Evolutionary conservation across 345 rosid genomes (phyloP), one percentile per base, ranked within the genome.

Genomic region (Dipteronia dyeriana): DNA sequence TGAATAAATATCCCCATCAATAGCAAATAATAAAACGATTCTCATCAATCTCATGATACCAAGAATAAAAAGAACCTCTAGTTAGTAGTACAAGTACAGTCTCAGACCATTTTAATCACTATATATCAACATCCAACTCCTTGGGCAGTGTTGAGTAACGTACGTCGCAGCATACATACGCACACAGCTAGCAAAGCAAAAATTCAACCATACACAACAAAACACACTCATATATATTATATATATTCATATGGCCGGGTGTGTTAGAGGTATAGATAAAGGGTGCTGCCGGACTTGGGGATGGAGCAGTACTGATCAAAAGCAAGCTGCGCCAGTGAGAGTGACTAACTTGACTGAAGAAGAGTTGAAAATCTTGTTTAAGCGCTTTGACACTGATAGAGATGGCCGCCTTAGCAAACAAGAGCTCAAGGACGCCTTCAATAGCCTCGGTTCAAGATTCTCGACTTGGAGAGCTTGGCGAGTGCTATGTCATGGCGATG

Each of bases 371-470:
- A 25, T 19, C 19, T 3, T 66, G n/a, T 66, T 83, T n/a, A 16
- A 1, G 70, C 45, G 54, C 13, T 70, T 9, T 41, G 86, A 80
- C 62, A 8, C 54, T 2, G 7, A 83, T 69, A 9, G 70, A 16
- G 81, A 83, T 41, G 75, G 81, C 20, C 79, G 38, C 14, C 79
- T 80, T 4, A 77, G 75, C 79, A 57, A 38, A 29, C 43, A 80
- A 60, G 83, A 83, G 61, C 83, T 80, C 8, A 41, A 14, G 16
- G 19, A 77, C 2, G 86, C 79, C 57, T 80, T 80, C 51, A 3
- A 38, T 2, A 14, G 51, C 57, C 34, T 80, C 8, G 81, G 81
- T 51, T 77, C 81, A 0, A 67, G 66, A 7, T 31, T 66, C 56
- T 73, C 83, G 3, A 64, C 38, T 23, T 9, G 74, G 29, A 57